Conservation (phyloP, 129 eudicot species). For the Scalesia atractyloides region DNA sequence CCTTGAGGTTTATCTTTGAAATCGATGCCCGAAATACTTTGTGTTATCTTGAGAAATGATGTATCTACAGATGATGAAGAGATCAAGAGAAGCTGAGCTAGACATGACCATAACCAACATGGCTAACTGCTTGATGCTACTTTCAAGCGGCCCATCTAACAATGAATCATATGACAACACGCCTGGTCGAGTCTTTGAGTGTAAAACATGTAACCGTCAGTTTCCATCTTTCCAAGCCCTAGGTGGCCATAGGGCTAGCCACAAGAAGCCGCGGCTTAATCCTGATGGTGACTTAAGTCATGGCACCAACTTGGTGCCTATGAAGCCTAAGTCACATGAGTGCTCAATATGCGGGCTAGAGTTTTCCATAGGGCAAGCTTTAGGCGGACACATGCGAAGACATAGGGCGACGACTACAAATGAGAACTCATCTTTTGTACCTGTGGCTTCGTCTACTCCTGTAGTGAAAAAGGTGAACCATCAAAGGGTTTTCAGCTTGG, state of each 20-base stretch:
- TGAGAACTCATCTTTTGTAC: constrained; percentile 19
- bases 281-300: constrained; percentile 26
- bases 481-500: constrained; percentile 31
- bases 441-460: constrained; percentile 16
- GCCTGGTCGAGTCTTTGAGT: constrained; percentile 59
- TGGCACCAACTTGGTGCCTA: constrained; percentile 19
- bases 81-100: constrained; percentile 48
- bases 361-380: constrained; percentile 82
- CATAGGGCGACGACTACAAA: constrained; percentile 43
- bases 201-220: constrained; percentile 82
- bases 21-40: not conserved
- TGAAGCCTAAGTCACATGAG: constrained; percentile 73
- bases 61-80: constrained; percentile 46
- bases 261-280: constrained; percentile 65
- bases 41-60: constrained; percentile 22
- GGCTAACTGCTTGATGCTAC: constrained; percentile 72
- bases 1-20: not conserved
- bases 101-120: constrained; percentile 46
- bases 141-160: constrained; percentile 37
- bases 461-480: constrained; percentile 52
- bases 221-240: constrained; percentile 87
- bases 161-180: constrained; percentile 15
- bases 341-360: constrained; percentile 79
- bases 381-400: constrained; percentile 92
- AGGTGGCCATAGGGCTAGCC: constrained; percentile 97